Evolutionary conservation across 2,329 filamentous ascomycete species (phyloP).

Genomic region (Fusarium concolor): DNA sequence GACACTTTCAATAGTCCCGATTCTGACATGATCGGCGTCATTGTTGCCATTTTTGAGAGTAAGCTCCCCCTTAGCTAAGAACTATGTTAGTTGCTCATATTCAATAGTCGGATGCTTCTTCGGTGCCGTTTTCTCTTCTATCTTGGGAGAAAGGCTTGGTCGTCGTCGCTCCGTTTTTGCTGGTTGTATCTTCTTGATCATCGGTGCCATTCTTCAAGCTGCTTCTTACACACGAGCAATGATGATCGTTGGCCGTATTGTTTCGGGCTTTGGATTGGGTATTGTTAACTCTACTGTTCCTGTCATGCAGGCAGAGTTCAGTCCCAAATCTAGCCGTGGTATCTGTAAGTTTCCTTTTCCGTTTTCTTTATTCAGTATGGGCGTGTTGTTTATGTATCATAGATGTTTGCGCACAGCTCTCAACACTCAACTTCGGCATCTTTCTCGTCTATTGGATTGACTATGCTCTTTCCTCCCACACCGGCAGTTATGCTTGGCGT

Average conservation of each 20-base stretch:
- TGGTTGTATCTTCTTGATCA: conserved; percentile 58
- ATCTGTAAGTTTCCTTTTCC: conserved; percentile 37
- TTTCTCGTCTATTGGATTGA: conserved; percentile 60
- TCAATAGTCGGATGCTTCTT: conserved; percentile 48
- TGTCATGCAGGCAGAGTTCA: conserved; percentile 58
- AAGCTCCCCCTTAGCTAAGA: not conserved
- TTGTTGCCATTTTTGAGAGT: conserved; percentile 60
- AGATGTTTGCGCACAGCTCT: conserved; percentile 60
- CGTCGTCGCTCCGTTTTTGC: conserved; percentile 56
- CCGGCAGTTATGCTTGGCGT: conserved; percentile 53
- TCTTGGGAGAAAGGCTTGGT: conserved; percentile 58
- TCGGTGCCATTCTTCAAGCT: conserved; percentile 59
- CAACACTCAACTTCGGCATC: conserved; percentile 60
- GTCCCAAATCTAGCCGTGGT: conserved; percentile 54
- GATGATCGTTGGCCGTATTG: conserved; percentile 59
- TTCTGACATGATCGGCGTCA: conserved; percentile 57
- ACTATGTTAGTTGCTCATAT: not conserved
- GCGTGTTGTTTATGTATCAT: not conserved
- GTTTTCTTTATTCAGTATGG: not conserved
- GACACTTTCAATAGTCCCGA: conserved; percentile 54
- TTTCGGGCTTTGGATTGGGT: conserved; percentile 61
- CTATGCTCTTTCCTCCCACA: conserved; percentile 53
- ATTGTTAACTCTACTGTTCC: conserved; percentile 59
- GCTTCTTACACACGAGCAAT: conserved; percentile 57
- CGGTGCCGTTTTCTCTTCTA: conserved; percentile 46